These are phyloP conservation scores for Datura wrightii DNA, from an alignment of 257 asterid species.

Conservation along the genomic window DNA sequence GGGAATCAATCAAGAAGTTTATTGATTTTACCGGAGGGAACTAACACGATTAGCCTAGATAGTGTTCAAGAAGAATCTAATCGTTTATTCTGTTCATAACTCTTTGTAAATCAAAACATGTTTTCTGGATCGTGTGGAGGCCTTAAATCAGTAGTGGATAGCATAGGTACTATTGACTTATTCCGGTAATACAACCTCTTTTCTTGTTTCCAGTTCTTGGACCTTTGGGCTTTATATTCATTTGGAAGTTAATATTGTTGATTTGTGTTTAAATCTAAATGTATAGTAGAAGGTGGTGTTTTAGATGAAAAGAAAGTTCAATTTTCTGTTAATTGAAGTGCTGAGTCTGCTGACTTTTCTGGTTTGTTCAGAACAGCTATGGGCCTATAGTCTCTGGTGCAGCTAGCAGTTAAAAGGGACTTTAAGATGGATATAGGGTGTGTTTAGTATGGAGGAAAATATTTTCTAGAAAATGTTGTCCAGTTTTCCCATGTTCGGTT, in stretches of 20 bases:
- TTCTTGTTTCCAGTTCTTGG: constrained; percentile 1
- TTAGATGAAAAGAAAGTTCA: background rate
- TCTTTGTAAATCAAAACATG: background rate
- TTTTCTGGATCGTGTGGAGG: background rate
- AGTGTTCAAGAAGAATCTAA: background rate
- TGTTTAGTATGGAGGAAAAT: too few relatives aligned
- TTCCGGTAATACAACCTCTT: constrained; percentile 21
- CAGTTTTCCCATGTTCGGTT: too few relatives aligned
- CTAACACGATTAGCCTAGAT: constrained; percentile 3
- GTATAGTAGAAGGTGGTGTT: background rate
- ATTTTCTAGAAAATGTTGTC: too few relatives aligned
- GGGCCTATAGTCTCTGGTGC: constrained; percentile 22
- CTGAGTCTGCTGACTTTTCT: constrained; percentile 10
- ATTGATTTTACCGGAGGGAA: constrained; percentile 21
- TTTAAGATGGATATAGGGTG: background rate
- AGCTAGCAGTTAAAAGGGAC: background rate
- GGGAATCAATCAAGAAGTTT: constrained; percentile 16
- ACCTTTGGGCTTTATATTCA: background rate
- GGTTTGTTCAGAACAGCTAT: constrained; percentile 1
- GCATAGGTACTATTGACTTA: background rate
- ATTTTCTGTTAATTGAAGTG: background rate
- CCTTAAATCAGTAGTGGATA: constrained; percentile 2
- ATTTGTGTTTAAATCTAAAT: constrained; percentile 1
- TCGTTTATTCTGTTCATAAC: background rate
- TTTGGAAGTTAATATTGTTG: constrained; percentile 8